Evolutionary conservation across 768 basidiomycete species (phyloP).

Genomic region (Lactarius quietus): DNA sequence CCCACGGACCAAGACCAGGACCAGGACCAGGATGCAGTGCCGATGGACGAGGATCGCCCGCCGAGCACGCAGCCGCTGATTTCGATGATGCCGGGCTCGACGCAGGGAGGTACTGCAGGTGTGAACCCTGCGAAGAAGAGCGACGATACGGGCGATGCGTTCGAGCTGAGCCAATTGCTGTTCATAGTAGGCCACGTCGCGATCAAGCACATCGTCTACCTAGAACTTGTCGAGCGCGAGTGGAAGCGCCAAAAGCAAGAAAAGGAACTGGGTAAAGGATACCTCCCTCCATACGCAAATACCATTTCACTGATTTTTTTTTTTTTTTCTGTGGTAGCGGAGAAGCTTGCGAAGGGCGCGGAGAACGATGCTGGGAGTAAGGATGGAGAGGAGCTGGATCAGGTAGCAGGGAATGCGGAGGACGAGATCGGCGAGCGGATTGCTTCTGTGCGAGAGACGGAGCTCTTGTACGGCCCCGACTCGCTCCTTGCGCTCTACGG

Average conservation of each 20-base stretch:
- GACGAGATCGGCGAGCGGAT: conserved; percentile 97
- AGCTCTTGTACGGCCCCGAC: conserved; percentile 78
- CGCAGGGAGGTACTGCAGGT: conserved; percentile 15
- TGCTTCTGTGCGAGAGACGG: conserved; percentile 75
- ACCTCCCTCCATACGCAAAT: too few relatives aligned
- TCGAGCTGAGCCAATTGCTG: conserved; percentile 87
- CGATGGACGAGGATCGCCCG: conserved; percentile 53
- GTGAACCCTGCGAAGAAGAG: conserved; percentile 11
- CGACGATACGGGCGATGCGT: conserved; percentile 73
- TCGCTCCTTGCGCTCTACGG: conserved; percentile 85
- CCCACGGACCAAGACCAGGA: conserved; percentile 20
- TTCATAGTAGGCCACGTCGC: conserved; percentile 96
- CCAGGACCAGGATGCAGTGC: conserved; percentile 40
- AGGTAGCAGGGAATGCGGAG: conserved; percentile 95
- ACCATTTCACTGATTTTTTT: conserved; percentile 10
- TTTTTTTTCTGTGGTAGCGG: conserved; percentile 42
- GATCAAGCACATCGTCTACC: conserved; percentile 95
- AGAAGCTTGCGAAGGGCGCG: conserved; percentile 49
- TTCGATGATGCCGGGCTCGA: conserved; percentile 19
- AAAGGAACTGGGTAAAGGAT: conserved; percentile 60
- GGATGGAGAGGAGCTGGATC: conserved; percentile 84
- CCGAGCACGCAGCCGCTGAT: conserved; percentile 28
- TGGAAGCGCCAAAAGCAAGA: conserved; percentile 97
- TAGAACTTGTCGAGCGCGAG: conserved; percentile 93
- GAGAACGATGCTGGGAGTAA: conserved; percentile 43